Conservation (phyloP, 257 asterid species). For the Jaltomata sinuosa region DNA sequence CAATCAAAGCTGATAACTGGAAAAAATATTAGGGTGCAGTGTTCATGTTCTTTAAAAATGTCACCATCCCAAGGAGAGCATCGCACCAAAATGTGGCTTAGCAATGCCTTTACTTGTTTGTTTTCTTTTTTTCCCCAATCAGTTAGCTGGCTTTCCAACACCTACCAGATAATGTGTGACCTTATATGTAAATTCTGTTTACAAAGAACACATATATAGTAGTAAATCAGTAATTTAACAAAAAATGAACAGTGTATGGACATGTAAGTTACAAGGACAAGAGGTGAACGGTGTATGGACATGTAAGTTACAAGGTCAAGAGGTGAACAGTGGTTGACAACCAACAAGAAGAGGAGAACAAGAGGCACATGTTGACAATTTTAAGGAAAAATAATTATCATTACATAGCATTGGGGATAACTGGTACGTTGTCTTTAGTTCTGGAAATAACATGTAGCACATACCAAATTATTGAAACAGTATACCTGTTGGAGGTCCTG, state of each 20-base stretch:
- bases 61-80: neutral
- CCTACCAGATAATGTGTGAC: neutral
- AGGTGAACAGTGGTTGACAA: neutral
- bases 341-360: neutral
- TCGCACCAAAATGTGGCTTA: neutral
- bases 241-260: neutral
- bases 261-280: neutral
- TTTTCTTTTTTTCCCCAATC: neutral
- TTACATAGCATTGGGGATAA: neutral
- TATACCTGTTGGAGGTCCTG: constrained; percentile 97
- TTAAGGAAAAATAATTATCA: neutral
- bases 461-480: neutral
- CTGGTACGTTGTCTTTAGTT: neutral
- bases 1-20: neutral
- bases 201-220: neutral
- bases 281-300: neutral
- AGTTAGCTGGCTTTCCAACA: neutral
- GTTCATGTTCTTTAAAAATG: neutral
- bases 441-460: neutral
- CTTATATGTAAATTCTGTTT: neutral
- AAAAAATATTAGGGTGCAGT: neutral
- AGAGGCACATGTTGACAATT: neutral
- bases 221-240: neutral
- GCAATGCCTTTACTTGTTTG: neutral
- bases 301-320: neutral